Percentiles rank a stretch among this genome's conserved stretches.
phyloP scores from a whole-genome alignment of 169 alveolate species.

The Cryptosporidium canis region DNA sequence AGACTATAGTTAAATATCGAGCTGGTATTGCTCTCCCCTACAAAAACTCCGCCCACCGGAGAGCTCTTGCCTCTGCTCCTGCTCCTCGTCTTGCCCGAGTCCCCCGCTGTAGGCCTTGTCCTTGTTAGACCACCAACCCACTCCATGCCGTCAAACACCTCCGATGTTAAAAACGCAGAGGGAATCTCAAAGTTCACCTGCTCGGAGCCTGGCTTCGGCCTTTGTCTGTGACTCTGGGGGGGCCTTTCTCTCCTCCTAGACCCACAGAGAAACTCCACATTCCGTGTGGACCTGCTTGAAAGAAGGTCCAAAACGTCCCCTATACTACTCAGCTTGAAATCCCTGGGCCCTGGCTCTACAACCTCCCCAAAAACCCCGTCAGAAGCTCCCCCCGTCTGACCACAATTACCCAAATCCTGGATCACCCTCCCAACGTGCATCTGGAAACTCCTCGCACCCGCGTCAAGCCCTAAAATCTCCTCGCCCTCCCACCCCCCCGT shows the following conservation, averaged over 20 bases:
- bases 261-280: not conserved
- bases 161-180: not conserved
- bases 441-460: not conserved
- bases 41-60: not conserved
- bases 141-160: conserved; percentile 25
- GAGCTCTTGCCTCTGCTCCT: not conserved
- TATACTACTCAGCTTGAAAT: not conserved
- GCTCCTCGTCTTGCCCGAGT: not conserved
- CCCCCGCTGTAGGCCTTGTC: not conserved
- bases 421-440: not conserved
- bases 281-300: not conserved
- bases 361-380: not conserved
- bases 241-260: not conserved
- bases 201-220: not conserved
- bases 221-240: not conserved
- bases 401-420: not conserved
- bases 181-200: not conserved
- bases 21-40: conserved; percentile 10
- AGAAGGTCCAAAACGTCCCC: not conserved
- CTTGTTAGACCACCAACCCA: conserved; percentile 14
- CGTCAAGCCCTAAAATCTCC: not conserved
- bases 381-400: not conserved
- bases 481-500: no score
- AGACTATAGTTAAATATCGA: conserved; percentile 33
- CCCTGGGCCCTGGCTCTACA: not conserved